phyloP scores from a whole-genome alignment of 345 rosid genomes.

The Lenwebbia sp. region DNA sequence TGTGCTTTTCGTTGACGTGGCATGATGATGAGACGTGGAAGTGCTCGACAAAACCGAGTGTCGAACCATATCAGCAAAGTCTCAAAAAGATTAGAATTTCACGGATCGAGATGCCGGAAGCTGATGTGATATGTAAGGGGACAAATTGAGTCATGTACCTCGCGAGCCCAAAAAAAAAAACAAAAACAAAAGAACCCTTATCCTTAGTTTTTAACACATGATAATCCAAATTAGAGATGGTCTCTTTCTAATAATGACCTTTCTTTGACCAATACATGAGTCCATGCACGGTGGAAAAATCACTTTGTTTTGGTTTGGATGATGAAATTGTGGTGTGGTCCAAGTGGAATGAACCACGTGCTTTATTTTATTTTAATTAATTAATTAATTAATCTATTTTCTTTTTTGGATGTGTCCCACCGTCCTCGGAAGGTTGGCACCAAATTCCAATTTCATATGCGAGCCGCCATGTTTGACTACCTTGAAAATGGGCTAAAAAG shows the following conservation, averaged over 20 bases:
- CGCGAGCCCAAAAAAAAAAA: background rate
- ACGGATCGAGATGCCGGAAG: background rate
- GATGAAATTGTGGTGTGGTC: background rate
- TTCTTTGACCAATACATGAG: background rate
- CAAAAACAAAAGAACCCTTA: background rate
- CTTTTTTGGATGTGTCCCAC: background rate
- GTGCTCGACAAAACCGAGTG: background rate
- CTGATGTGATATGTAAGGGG: background rate
- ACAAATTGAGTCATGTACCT: background rate
- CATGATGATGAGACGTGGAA: background rate
- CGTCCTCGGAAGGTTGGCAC: background rate
- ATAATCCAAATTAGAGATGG: background rate
- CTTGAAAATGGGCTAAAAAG: background rate
- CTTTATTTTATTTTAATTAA: background rate
- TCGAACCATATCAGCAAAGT: no score
- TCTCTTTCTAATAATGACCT: background rate
- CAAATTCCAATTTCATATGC: background rate
- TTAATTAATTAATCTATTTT: background rate
- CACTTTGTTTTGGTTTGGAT: background rate
- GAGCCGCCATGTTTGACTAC: background rate
- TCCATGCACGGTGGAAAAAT: background rate
- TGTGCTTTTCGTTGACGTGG: accelerated
- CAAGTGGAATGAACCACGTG: background rate
- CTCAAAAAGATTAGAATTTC: no score
- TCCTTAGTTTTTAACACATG: background rate